Percentiles rank a stretch among this genome's conserved stretches.
These are phyloP conservation scores for Parascedosporium putredinis DNA, from an alignment of 2,329 filamentous ascomycete genomes.

Conservation along the genomic window DNA sequence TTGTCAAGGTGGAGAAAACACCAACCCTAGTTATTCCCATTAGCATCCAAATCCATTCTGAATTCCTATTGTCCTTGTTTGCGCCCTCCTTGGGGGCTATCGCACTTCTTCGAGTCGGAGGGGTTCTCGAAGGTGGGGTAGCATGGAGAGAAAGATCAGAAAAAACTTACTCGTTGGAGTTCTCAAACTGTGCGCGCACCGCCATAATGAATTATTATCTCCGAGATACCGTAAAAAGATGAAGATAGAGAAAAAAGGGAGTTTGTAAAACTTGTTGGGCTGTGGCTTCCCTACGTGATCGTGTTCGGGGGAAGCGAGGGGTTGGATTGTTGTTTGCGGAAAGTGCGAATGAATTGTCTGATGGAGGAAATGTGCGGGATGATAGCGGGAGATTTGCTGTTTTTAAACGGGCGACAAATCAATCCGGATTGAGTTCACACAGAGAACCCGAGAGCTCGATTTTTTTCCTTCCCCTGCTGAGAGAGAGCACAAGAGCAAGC, in stretches of 20 bases:
- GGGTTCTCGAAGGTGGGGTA: slow-evolving; percentile 3
- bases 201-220: slow-evolving; percentile 37
- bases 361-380: no score
- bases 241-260: background rate
- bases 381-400: no score
- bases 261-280: background rate
- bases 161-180: slow-evolving; percentile 70
- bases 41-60: background rate
- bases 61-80: background rate
- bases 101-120: background rate
- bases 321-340: no score
- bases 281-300: background rate
- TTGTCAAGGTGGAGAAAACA: slow-evolving; percentile 93
- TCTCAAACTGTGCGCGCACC: slow-evolving; percentile 70
- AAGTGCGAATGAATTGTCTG: no score
- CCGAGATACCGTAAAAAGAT: slow-evolving; percentile 6
- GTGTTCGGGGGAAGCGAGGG: background rate
- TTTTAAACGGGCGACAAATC: no score
- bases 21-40: slow-evolving; percentile 58
- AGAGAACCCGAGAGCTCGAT: no score
- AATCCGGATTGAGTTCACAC: no score
- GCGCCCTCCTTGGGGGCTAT: background rate
- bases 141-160: background rate
- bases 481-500: no score
- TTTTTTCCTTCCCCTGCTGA: no score